phyloP scores from a whole-genome alignment of 225 moss, liverwort and hornwort genomes.

The Climacium dendroides region DNA sequence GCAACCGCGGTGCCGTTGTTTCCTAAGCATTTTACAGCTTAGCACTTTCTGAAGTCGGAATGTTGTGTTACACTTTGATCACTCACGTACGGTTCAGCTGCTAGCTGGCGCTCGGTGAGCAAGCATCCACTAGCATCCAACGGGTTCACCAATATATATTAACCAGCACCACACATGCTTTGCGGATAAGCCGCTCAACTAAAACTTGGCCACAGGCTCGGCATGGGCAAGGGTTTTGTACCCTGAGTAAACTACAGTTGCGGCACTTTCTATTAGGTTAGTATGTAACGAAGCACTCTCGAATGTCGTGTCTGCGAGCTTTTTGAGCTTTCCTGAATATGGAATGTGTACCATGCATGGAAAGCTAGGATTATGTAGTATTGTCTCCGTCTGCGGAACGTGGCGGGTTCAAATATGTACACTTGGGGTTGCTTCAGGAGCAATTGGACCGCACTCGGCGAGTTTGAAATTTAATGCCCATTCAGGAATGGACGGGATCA shows the following conservation, averaged over 20 bases:
- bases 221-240: constrained; percentile 6
- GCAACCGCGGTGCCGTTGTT: neutral
- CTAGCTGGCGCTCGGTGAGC: neutral
- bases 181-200: neutral
- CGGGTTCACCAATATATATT: neutral
- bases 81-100: neutral
- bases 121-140: neutral
- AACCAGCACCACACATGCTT: neutral
- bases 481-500: neutral
- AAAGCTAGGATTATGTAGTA: neutral
- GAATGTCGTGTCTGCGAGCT: neutral
- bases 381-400: neutral
- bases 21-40: neutral
- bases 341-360: neutral
- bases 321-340: neutral
- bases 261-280: neutral
- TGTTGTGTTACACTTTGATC: neutral
- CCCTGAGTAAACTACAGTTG: constrained; percentile 15
- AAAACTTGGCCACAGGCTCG: neutral
- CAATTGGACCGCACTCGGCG: neutral
- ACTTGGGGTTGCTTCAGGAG: neutral
- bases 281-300: neutral
- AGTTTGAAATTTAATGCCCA: neutral
- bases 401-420: neutral
- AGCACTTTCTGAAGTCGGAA: neutral